Evolutionary conservation across 2,329 filamentous ascomycete genomes (phyloP), one percentile per base, ranked within the genome.

Genomic region (Beauveria varroae): DNA sequence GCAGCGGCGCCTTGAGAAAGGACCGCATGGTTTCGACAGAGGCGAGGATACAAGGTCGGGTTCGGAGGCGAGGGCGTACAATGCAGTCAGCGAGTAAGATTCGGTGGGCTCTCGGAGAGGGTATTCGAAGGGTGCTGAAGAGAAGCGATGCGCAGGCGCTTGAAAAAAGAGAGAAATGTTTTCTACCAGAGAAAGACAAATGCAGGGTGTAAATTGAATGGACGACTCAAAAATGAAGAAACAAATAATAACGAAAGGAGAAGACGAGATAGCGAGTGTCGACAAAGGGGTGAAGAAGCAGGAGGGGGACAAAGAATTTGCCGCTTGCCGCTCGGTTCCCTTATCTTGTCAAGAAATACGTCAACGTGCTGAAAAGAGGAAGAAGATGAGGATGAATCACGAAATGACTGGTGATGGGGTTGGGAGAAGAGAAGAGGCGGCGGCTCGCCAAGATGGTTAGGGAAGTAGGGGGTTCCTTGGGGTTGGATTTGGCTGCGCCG

Each of bases 1-100:
- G 71, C 61, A 81, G 68, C 67, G 80, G 77, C 69, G 75, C 73
- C 67, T 75, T 70, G 54, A 75, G 69, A 62, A 76, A 74, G 67
- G 76, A 78, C 74, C 77, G 76, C 81, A 83, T 83, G 43, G 22
- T 49, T 26, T 43, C 18, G 47, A 24, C 24, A 12, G 20, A 26
- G 14, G 44, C 28, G 30, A n/a, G 26, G 16, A 14, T 30, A 40
- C 12, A 8, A 22, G 43, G 14, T 34, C 28, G n/a, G 44, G 7
- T 37, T 26, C 28, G 55, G 5, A 10, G 43, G 20, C 14, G 50
- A n/a, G 30, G n/a, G 50, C 9, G 52, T 28, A 40, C 30, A 37
- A 7, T 41, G 46, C 18, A n/a, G 34, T 18, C 26, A 22, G 46
- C 14, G 22, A 28, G 34, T 16, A 28, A 10, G 26, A 43, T 22